phyloP scores from a whole-genome alignment of 345 rosid species.

The Salix suchowensis region DNA sequence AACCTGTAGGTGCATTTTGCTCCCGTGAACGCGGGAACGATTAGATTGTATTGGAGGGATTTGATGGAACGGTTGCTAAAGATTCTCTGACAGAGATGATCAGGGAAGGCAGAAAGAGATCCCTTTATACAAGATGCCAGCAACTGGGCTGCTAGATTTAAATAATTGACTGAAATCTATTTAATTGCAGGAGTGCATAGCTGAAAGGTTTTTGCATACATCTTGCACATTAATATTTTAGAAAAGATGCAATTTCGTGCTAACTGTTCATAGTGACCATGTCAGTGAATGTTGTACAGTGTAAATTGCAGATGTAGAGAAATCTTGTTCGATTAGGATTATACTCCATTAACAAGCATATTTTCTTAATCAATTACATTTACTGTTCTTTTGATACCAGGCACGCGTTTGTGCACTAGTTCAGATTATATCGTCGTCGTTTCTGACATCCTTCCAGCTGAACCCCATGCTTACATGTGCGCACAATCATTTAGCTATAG shows the following conservation, averaged over 20 bases:
- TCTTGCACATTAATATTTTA: background rate
- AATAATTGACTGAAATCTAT: background rate
- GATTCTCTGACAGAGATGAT: background rate
- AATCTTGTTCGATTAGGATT: background rate
- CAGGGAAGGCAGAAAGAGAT: background rate
- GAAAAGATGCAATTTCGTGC: background rate
- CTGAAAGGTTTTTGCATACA: background rate
- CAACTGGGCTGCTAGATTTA: background rate
- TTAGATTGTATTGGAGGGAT: constrained; percentile 30
- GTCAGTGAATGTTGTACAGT: background rate
- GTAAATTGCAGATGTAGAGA: background rate
- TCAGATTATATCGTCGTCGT: background rate
- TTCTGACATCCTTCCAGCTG: background rate
- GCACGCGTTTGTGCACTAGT: background rate
- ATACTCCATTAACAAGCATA: background rate
- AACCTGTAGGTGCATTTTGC: constrained; percentile 24
- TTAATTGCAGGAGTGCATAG: constrained; percentile 4
- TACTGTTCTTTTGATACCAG: background rate
- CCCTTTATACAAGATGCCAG: background rate
- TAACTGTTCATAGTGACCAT: background rate
- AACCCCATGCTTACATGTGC: background rate
- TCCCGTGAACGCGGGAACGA: constrained; percentile 20
- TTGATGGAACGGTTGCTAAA: constrained; percentile 1
- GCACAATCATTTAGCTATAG: background rate
- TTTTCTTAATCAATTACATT: background rate